Percentiles rank a stretch among this genome's conserved stretches.
phyloP scores from a whole-genome alignment of 164 flowering plant species.

The Umbilicus rupestris region DNA sequence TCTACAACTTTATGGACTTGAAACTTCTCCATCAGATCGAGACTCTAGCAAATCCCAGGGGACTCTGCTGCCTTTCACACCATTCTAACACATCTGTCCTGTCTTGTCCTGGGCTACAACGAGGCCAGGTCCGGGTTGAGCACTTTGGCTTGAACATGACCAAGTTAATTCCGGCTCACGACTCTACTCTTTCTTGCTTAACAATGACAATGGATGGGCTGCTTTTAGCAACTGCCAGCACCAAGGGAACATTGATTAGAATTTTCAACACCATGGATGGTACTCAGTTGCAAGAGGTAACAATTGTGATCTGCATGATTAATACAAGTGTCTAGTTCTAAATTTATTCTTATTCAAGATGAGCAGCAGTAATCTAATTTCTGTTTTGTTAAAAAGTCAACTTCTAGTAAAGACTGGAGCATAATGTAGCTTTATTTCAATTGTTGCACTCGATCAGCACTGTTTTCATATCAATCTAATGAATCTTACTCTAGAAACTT shows the following conservation, averaged over 20 bases:
- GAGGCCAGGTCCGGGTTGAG: conserved; percentile 38
- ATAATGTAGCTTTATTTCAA: too few species aligned
- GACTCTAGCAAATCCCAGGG: conserved; percentile 46
- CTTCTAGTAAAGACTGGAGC: too few species aligned
- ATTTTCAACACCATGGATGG: conserved; percentile 50
- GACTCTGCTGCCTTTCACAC: conserved; percentile 44
- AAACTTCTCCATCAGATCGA: conserved; percentile 48
- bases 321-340: neutral
- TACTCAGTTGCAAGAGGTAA: conserved; percentile 47
- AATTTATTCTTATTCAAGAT: neutral
- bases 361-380: neutral
- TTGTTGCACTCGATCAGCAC: too few species aligned
- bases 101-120: conserved; percentile 37
- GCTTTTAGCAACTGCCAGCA: conserved; percentile 46
- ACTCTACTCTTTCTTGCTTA: conserved; percentile 34
- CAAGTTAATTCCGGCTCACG: conserved; percentile 36
- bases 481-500: too few species aligned
- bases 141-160: conserved; percentile 34
- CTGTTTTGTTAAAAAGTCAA: neutral
- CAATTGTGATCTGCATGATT: neutral
- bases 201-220: conserved; percentile 43
- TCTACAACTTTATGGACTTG: conserved; percentile 38
- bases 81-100: conserved; percentile 29
- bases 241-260: conserved; percentile 41
- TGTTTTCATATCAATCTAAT: too few species aligned